phyloP scores from a whole-genome alignment of 768 basidiomycete genomes.

The Suillus weaverae region DNA sequence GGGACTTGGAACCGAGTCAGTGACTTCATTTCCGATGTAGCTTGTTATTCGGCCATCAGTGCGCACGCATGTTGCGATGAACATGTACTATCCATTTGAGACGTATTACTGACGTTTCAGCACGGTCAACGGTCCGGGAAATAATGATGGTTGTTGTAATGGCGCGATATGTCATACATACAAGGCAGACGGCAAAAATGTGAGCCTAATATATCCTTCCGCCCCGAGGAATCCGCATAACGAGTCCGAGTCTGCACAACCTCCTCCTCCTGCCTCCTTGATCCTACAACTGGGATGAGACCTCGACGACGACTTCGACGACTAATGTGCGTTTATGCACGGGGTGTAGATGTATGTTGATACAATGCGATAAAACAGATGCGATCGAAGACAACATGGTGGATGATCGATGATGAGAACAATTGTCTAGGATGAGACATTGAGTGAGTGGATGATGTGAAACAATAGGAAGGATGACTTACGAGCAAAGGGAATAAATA shows the following conservation, averaged over 20 bases:
- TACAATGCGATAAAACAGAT: slow-evolving; percentile 31
- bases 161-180: slow-evolving; percentile 24
- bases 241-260: slow-evolving; percentile 17
- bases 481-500: slow-evolving; percentile 30
- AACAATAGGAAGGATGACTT: slow-evolving; percentile 18
- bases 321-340: slow-evolving; percentile 38
- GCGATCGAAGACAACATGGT: slow-evolving; percentile 36
- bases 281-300: slow-evolving; percentile 29
- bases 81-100: background rate
- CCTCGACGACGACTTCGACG: slow-evolving; percentile 24
- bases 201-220: slow-evolving; percentile 22
- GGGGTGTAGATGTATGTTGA: slow-evolving; percentile 33
- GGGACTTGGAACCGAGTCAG: slow-evolving; percentile 1
- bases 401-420: slow-evolving; percentile 16
- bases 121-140: slow-evolving; percentile 18
- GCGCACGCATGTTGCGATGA: slow-evolving; percentile 10
- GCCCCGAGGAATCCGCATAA: slow-evolving; percentile 22
- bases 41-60: background rate
- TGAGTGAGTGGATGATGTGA: background rate
- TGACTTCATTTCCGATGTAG: background rate
- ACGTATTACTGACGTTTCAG: slow-evolving; percentile 15
- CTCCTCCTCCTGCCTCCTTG: slow-evolving; percentile 10
- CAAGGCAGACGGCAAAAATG: slow-evolving; percentile 29
- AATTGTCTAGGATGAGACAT: slow-evolving; percentile 17
- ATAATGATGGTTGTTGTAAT: slow-evolving; percentile 12